phyloP scores from a whole-genome alignment of 2,329 filamentous ascomycete genomes.

The Aspergillus ibericus region DNA sequence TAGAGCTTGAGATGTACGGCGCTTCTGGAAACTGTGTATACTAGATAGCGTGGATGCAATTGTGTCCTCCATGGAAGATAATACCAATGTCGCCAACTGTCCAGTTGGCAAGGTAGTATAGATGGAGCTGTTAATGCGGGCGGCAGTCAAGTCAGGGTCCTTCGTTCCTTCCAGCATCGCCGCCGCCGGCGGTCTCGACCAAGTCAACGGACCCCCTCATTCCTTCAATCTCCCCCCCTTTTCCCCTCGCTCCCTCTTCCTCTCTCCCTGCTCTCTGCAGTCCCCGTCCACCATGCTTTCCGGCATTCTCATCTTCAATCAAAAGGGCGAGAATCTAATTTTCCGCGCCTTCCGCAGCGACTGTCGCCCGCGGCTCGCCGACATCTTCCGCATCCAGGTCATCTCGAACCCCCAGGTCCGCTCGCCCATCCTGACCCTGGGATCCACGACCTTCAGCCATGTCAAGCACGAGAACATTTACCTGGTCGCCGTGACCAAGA shows the following conservation, averaged over 20 bases:
- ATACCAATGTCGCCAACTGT: too few relatives aligned
- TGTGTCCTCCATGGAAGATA: too few relatives aligned
- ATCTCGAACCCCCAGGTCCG: constrained; percentile 98
- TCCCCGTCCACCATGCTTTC: constrained; percentile 72
- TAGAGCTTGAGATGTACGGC: too few relatives aligned
- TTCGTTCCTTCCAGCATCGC: too few relatives aligned
- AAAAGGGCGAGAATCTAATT: constrained; percentile 99
- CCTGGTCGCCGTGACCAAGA: constrained; percentile 94
- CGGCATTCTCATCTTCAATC: constrained; percentile 96
- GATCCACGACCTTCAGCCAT: constrained; percentile 98
- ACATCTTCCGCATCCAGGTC: constrained; percentile 99
- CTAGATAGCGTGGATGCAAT: too few relatives aligned
- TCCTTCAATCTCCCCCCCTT: constrained; percentile 5
- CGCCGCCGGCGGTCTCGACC: neutral
- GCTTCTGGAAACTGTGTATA: too few relatives aligned
- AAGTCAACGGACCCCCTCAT: constrained; percentile 5
- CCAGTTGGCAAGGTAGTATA: too few relatives aligned
- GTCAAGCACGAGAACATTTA: constrained; percentile 99
- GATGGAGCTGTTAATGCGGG: too few relatives aligned
- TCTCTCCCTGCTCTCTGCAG: constrained; percentile 9
- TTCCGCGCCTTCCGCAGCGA: constrained; percentile 99
- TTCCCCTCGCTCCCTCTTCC: constrained; percentile 3
- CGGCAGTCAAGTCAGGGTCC: too few relatives aligned
- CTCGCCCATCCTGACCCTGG: constrained; percentile 93
- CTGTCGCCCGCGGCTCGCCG: constrained; percentile 93